phyloP scores from a whole-genome alignment of 768 basidiomycete species.

The Tulasnella sp. region DNA sequence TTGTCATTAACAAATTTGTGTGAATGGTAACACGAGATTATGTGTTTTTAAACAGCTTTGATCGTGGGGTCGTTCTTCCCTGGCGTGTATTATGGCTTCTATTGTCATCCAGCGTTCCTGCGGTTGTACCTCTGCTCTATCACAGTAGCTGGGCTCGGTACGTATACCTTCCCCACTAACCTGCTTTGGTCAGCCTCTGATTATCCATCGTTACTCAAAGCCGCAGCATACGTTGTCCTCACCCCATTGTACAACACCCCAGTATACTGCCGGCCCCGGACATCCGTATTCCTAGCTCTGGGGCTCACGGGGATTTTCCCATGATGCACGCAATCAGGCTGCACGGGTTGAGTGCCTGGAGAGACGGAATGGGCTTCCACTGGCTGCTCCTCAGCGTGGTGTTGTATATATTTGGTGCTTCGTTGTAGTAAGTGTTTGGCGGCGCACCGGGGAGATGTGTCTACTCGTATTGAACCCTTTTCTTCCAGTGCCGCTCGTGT shows the following conservation, averaged over 20 bases:
- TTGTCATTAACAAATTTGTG: not conserved
- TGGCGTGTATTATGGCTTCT: conserved; percentile 73
- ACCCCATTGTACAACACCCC: conserved; percentile 74
- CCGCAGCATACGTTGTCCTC: conserved; percentile 70
- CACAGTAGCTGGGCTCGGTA: conserved; percentile 56
- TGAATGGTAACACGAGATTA: not conserved
- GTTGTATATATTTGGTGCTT: conserved; percentile 73
- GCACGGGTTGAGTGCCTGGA: conserved; percentile 55
- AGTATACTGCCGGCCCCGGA: conserved; percentile 70
- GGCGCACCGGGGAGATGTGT: too few relatives aligned
- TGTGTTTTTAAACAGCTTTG: conserved; percentile 43
- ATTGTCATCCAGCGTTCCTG: conserved; percentile 56
- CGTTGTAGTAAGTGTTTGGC: conserved; percentile 65
- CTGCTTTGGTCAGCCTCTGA: not conserved
- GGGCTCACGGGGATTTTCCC: conserved; percentile 70
- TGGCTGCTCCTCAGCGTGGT: conserved; percentile 68
- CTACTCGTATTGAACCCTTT: conserved; percentile 33
- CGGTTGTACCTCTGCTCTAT: conserved; percentile 55
- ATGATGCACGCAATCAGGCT: conserved; percentile 58
- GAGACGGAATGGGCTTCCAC: conserved; percentile 61
- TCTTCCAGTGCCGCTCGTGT: conserved; percentile 68
- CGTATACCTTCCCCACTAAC: conserved; percentile 38
- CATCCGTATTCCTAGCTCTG: conserved; percentile 71
- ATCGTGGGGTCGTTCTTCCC: conserved; percentile 78
- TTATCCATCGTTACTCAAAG: conserved; percentile 41